Conservation (phyloP, 495 filamentous ascomycete species). For the Penicillium argentinense region DNA sequence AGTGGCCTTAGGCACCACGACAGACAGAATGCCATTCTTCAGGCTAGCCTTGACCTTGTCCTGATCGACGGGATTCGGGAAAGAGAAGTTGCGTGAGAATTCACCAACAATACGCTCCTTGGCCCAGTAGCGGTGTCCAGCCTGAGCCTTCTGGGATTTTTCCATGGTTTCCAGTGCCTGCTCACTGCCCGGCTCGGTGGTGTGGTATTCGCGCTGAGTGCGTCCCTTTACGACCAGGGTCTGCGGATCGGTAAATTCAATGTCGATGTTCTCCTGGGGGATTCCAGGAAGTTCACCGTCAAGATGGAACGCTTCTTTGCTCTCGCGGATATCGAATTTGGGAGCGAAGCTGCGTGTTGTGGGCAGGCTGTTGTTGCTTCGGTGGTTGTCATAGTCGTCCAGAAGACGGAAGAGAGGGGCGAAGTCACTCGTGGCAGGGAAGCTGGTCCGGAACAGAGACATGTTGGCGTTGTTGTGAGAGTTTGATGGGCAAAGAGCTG, state of each 20-base stretch:
- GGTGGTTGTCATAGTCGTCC: slow-evolving; percentile 65
- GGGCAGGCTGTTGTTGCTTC: slow-evolving; percentile 16
- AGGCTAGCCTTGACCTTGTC: slow-evolving; percentile 74
- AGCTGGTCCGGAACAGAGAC: not conserved
- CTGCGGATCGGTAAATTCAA: slow-evolving; percentile 80
- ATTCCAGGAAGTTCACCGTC: slow-evolving; percentile 87
- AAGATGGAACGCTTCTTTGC: slow-evolving; percentile 67
- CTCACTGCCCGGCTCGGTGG: slow-evolving; percentile 21
- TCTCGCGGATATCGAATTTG: slow-evolving; percentile 79
- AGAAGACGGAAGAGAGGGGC: slow-evolving; percentile 71
- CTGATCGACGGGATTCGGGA: slow-evolving; percentile 74
- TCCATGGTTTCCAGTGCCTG: not conserved
- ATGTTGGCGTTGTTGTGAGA: not conserved
- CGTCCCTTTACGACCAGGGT: slow-evolving; percentile 74
- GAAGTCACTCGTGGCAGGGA: slow-evolving; percentile 40
- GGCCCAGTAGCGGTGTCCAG: slow-evolving; percentile 70
- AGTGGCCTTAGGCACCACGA: slow-evolving; percentile 7
- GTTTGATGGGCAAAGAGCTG: too few relatives aligned
- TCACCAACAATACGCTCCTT: slow-evolving; percentile 79
- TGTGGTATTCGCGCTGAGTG: slow-evolving; percentile 56
- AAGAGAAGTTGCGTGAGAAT: slow-evolving; percentile 80
- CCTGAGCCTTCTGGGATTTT: not conserved
- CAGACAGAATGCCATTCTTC: slow-evolving; percentile 38
- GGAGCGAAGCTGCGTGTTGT: slow-evolving; percentile 48
- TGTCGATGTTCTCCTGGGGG: slow-evolving; percentile 70